These are phyloP conservation scores for Iris macrosiphon DNA, from an alignment of 106 monocot genomes.

Conservation along the genomic window DNA sequence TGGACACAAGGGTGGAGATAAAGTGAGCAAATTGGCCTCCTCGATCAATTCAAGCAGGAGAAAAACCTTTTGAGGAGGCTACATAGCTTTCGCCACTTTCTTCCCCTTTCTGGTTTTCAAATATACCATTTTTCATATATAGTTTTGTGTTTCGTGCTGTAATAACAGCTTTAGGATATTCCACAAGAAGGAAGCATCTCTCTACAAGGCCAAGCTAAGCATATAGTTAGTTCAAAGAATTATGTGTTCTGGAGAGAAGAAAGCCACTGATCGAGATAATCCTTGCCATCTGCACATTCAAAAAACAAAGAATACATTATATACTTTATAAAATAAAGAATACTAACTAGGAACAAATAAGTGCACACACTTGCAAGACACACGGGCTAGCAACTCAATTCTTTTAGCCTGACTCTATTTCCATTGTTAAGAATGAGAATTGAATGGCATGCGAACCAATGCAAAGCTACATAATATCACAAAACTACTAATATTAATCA, in stretches of 20 bases:
- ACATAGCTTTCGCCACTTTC: neutral
- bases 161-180: slow-evolving; percentile 3
- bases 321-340: too few relatives aligned
- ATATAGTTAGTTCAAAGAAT: neutral
- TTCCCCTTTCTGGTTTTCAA: neutral
- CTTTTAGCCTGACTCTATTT: too few relatives aligned
- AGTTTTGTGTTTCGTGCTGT: neutral
- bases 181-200: slow-evolving; percentile 3
- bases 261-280: slow-evolving; percentile 37
- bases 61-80: neutral
- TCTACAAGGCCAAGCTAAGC: slow-evolving; percentile 2
- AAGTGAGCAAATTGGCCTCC: neutral
- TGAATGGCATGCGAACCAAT: too few relatives aligned
- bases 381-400: too few relatives aligned
- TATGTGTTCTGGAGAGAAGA: slow-evolving; percentile 31
- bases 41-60: neutral
- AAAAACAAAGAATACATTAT: neutral
- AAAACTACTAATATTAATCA: too few relatives aligned
- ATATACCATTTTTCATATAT: too few relatives aligned
- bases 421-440: too few relatives aligned
- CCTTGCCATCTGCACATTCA: slow-evolving; percentile 27
- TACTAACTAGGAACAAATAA: too few relatives aligned
- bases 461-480: too few relatives aligned
- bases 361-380: too few relatives aligned
- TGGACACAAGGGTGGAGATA: slow-evolving; percentile 1